Percentiles rank a stretch among this genome's conserved stretches.
phyloP scores from a whole-genome alignment of 495 filamentous ascomycete genomes.

The Penicillium crystallinum region DNA sequence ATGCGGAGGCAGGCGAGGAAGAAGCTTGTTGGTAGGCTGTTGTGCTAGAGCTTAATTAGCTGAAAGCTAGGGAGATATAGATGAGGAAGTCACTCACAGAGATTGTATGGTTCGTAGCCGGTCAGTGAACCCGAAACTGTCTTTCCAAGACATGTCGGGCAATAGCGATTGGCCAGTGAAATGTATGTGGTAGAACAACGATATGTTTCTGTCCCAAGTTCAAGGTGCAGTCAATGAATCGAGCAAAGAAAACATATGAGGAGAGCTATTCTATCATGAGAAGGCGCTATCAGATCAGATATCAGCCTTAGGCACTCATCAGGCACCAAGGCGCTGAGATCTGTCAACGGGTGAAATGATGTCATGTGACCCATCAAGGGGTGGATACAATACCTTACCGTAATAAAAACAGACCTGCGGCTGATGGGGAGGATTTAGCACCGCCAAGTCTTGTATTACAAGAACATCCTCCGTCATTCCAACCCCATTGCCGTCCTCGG shows the following conservation, averaged over 20 bases:
- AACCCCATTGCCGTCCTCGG: conserved; percentile 22
- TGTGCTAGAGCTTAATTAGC: conserved; percentile 34
- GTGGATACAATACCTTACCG: background rate
- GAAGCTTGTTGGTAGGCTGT: conserved; percentile 38
- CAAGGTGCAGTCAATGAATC: background rate
- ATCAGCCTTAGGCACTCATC: background rate
- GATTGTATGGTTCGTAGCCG: conserved; percentile 46
- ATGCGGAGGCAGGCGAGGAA: conserved; percentile 31
- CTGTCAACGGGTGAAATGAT: conserved; percentile 5
- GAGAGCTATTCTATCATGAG: background rate
- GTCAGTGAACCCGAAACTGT: conserved; percentile 45
- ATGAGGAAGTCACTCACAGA: conserved; percentile 27
- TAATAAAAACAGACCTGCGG: background rate
- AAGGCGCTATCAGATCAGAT: background rate
- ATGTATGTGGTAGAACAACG: too few relatives aligned
- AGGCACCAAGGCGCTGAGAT: background rate
- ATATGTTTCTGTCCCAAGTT: too few relatives aligned
- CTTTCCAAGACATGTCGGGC: conserved; percentile 39
- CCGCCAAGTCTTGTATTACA: conserved; percentile 5
- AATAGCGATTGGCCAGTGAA: background rate
- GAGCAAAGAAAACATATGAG: background rate
- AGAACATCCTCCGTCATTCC: conserved; percentile 21
- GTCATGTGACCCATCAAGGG: conserved; percentile 16
- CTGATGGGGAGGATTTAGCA: background rate
- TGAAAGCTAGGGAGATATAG: background rate